phyloP scores from a whole-genome alignment of 2,329 filamentous ascomycete species.

The Cladosporium velox region DNA sequence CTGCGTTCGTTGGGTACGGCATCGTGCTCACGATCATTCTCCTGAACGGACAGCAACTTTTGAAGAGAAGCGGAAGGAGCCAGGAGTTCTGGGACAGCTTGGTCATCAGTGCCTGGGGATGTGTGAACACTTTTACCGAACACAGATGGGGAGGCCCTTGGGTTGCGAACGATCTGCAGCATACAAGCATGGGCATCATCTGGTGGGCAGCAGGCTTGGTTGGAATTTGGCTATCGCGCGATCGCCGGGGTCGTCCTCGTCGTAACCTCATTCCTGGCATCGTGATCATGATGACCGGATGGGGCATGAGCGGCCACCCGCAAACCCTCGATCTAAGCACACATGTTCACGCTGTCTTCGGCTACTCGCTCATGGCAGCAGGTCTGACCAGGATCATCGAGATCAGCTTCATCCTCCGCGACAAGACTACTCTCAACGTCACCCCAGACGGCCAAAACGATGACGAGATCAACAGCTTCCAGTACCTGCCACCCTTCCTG shows the following conservation, averaged over 20 bases:
- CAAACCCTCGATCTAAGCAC: conserved; percentile 82
- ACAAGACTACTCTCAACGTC: conserved; percentile 53
- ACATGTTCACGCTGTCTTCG: conserved; percentile 86
- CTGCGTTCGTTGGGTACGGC: conserved; percentile 92
- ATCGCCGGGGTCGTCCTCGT: conserved; percentile 80
- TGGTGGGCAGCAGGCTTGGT: conserved; percentile 96
- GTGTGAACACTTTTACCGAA: conserved; percentile 97
- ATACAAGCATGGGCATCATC: conserved; percentile 98
- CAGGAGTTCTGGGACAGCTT: conserved; percentile 96
- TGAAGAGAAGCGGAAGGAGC: conserved; percentile 77
- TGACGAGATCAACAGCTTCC: conserved; percentile 54
- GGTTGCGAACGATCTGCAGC: conserved; percentile 93
- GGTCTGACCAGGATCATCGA: conserved; percentile 85
- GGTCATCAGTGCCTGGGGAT: conserved; percentile 92
- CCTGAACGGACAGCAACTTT: conserved; percentile 84
- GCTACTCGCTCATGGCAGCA: conserved; percentile 91
- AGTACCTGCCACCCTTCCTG: conserved; percentile 51
- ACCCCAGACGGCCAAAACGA: conserved; percentile 35
- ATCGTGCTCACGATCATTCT: conserved; percentile 83
- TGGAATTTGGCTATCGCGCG: conserved; percentile 87
- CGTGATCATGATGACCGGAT: conserved; percentile 88
- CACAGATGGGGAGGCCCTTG: conserved; percentile 89
- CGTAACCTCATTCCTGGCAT: conserved; percentile 91
- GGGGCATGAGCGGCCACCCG: conserved; percentile 91
- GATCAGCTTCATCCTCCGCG: conserved; percentile 81